Conservation (phyloP, 2,329 filamentous ascomycete species). For the Alternaria viburni region DNA sequence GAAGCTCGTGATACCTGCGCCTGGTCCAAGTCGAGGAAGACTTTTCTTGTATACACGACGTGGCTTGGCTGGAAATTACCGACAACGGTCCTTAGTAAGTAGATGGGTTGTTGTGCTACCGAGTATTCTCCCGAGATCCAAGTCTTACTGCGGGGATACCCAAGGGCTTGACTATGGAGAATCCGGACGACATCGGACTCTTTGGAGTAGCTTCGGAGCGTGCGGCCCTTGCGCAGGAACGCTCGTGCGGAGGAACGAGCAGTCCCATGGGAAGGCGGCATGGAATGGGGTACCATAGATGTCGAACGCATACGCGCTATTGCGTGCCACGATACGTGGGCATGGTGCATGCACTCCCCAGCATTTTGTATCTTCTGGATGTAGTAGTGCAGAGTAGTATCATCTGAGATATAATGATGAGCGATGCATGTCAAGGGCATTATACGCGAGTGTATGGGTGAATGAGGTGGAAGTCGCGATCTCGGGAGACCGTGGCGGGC, state of each 20-base stretch:
- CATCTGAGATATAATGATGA: neutral
- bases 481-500: neutral
- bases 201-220: neutral
- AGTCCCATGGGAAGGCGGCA: neutral
- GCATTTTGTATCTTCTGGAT: neutral
- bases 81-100: slow-evolving; percentile 20
- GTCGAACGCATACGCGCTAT: neutral
- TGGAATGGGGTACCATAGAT: neutral
- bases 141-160: slow-evolving; percentile 13
- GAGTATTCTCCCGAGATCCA: slow-evolving; percentile 34
- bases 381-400: neutral
- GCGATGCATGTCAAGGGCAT: neutral
- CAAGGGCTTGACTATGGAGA: slow-evolving; percentile 10
- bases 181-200: neutral
- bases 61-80: slow-evolving; percentile 23
- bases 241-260: neutral
- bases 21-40: slow-evolving; percentile 12
- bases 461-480: neutral
- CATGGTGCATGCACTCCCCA: neutral
- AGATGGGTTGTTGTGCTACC: slow-evolving; percentile 19
- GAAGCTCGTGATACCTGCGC: neutral
- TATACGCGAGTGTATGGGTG: neutral
- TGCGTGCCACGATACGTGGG: neutral
- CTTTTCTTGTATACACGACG: slow-evolving; percentile 9
- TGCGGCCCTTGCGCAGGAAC: slow-evolving; percentile 8